Conservation (phyloP, 495 filamentous ascomycete species). For the Corynascus novoguineensis region DNA sequence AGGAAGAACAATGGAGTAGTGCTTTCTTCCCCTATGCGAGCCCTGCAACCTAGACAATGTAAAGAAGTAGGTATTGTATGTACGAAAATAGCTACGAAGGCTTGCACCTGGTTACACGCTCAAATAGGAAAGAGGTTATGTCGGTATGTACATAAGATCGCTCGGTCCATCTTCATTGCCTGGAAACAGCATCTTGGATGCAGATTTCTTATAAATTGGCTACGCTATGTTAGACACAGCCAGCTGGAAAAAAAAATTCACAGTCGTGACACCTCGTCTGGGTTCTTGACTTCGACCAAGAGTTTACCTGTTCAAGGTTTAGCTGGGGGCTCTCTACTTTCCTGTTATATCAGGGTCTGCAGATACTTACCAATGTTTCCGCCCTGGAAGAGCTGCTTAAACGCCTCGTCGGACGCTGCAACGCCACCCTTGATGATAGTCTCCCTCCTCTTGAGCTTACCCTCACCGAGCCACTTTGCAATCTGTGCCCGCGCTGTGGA, state of each 20-base stretch:
- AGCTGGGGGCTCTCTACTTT: not conserved
- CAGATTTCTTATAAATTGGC: not conserved
- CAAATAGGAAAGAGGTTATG: too few species aligned
- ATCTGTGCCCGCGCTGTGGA: conserved; percentile 41
- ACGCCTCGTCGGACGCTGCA: conserved; percentile 44
- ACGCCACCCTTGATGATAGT: conserved; percentile 53
- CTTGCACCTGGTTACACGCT: too few species aligned
- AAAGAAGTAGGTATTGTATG: too few species aligned
- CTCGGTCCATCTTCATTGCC: too few species aligned
- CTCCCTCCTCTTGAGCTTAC: conserved; percentile 52
- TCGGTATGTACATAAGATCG: too few species aligned
- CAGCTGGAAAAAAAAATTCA: not conserved
- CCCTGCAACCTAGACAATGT: too few species aligned
- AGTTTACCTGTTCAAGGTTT: conserved; percentile 22
- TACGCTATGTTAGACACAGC: not conserved
- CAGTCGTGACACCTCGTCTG: conserved; percentile 20
- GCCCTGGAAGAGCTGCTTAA: conserved; percentile 50
- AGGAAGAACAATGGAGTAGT: too few species aligned
- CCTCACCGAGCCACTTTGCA: conserved; percentile 47
- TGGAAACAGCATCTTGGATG: too few species aligned
- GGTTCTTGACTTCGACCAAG: conserved; percentile 30
- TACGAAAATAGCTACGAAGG: too few species aligned
- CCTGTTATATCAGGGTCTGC: too few species aligned
- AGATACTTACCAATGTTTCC: conserved; percentile 47
- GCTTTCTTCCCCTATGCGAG: too few species aligned